Conservation (phyloP, 1,284 basidiomycete species). For the Irpex rosettiformis region DNA sequence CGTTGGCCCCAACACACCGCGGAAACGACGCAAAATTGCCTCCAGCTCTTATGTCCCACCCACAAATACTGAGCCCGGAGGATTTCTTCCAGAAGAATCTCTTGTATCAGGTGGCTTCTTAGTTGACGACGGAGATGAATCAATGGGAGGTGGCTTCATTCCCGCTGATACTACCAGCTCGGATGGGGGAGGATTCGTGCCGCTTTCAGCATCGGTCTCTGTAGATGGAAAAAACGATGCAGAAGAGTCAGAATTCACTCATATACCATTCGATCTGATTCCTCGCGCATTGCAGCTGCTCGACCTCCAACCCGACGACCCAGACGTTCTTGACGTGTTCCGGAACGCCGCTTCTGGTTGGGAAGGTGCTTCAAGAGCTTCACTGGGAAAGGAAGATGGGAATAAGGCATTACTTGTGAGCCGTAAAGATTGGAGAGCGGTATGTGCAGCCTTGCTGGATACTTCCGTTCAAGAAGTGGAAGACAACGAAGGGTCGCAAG, state of each 20-base stretch:
- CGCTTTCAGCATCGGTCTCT: not conserved
- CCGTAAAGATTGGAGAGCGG: slow-evolving; percentile 67
- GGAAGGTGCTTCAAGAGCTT: slow-evolving; percentile 23
- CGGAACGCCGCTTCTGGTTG: slow-evolving; percentile 70
- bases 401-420: slow-evolving; percentile 35
- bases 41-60: too few relatives aligned
- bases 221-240: slow-evolving; percentile 5
- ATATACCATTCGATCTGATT: slow-evolving; percentile 54
- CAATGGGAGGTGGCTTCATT: slow-evolving; percentile 9
- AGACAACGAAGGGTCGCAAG: slow-evolving; percentile 28
- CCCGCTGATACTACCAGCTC: slow-evolving; percentile 3
- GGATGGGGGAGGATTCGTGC: slow-evolving; percentile 11
- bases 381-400: not conserved
- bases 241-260: not conserved
- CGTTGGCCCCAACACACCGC: slow-evolving; percentile 6
- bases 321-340: slow-evolving; percentile 64
- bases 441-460: slow-evolving; percentile 63
- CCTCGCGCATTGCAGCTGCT: slow-evolving; percentile 61
- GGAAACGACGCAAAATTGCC: slow-evolving; percentile 20
- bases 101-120: slow-evolving; percentile 17
- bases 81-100: slow-evolving; percentile 14
- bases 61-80: slow-evolving; percentile 14
- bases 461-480: slow-evolving; percentile 18
- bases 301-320: slow-evolving; percentile 63
- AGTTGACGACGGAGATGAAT: slow-evolving; percentile 2